A percentile compares a stretch with the other conserved stretches of the same genome.
phyloP scores from a whole-genome alignment of 257 asterid species.

The Solanum ahanhuiri region DNA sequence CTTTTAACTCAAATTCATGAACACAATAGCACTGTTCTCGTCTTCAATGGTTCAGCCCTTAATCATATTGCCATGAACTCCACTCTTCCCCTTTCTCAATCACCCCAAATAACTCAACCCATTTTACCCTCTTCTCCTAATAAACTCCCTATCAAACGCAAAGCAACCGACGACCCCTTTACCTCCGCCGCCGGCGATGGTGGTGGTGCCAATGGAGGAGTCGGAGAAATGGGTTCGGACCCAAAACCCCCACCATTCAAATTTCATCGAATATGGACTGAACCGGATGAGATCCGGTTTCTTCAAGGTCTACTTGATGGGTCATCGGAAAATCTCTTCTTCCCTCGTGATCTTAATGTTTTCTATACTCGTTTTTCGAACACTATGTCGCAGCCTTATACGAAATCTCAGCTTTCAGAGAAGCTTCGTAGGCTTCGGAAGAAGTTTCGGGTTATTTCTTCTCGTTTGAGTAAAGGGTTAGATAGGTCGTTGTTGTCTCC shows the following conservation, averaged over 20 bases:
- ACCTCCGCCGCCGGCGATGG: neutral
- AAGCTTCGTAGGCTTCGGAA: constrained; percentile 73
- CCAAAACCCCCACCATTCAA: constrained; percentile 50
- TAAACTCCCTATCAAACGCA: constrained; percentile 85
- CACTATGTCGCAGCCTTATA: constrained; percentile 74
- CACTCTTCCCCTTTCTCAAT: constrained; percentile 20
- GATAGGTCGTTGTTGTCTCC: constrained; percentile 36
- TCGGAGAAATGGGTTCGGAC: neutral
- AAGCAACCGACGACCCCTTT: constrained; percentile 20
- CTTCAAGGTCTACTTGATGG: constrained; percentile 49
- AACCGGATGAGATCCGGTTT: constrained; percentile 83
- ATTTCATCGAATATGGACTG: constrained; percentile 84
- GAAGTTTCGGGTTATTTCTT: constrained; percentile 55
- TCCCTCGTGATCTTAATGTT: constrained; percentile 59
- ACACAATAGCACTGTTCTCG: neutral
- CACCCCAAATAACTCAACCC: neutral
- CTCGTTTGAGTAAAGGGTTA: constrained; percentile 46
- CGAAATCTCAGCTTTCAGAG: constrained; percentile 77
- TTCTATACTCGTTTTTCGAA: constrained; percentile 60
- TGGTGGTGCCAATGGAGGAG: neutral
- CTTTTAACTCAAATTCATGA: neutral
- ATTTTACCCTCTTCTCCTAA: constrained; percentile 19
- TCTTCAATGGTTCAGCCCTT: neutral
- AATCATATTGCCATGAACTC: constrained; percentile 40
- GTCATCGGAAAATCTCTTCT: constrained; percentile 29